Evolutionary conservation across 371 early-diverging fungal genomes (phyloP).

Genomic region (Mucor indicus): DNA sequence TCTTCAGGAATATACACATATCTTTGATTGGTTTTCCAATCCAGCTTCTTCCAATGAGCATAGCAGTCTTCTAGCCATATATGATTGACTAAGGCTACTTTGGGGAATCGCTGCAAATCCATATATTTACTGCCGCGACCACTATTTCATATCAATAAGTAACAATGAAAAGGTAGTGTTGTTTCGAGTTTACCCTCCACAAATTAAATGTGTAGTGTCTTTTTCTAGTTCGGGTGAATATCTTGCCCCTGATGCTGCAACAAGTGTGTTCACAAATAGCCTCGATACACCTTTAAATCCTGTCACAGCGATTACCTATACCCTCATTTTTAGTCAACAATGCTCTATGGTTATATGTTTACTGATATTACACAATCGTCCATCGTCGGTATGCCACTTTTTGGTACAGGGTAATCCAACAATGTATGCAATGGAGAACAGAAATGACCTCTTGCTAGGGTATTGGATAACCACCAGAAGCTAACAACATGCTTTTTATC

Average conservation of each 20-base stretch:
- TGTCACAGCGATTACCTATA: constrained; percentile 54
- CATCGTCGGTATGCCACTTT: constrained; percentile 48
- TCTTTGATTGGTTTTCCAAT: constrained; percentile 44
- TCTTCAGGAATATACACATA: constrained; percentile 53
- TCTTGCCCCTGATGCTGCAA: constrained; percentile 58
- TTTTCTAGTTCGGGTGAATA: not conserved
- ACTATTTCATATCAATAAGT: not conserved
- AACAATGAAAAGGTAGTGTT: not conserved
- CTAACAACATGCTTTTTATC: constrained; percentile 68
- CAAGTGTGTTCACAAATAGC: constrained; percentile 66
- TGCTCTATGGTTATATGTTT: no score
- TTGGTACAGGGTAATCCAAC: constrained; percentile 60
- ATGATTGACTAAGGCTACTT: constrained; percentile 77
- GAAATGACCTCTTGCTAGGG: constrained; percentile 27
- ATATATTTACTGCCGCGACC: constrained; percentile 52
- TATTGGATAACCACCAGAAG: constrained; percentile 58
- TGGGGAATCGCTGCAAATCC: constrained; percentile 53
- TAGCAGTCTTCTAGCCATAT: constrained; percentile 84
- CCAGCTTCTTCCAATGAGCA: constrained; percentile 52
- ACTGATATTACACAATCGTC: constrained; percentile 30
- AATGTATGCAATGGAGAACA: constrained; percentile 41
- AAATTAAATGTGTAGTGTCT: constrained; percentile 70
- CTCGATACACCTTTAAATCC: constrained; percentile 69
- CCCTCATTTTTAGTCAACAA: not conserved
- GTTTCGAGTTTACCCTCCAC: constrained; percentile 25